Base-by-base conservation (phyloP, 352 stramenopile species). In the Stramenopiles sp. region DNA sequence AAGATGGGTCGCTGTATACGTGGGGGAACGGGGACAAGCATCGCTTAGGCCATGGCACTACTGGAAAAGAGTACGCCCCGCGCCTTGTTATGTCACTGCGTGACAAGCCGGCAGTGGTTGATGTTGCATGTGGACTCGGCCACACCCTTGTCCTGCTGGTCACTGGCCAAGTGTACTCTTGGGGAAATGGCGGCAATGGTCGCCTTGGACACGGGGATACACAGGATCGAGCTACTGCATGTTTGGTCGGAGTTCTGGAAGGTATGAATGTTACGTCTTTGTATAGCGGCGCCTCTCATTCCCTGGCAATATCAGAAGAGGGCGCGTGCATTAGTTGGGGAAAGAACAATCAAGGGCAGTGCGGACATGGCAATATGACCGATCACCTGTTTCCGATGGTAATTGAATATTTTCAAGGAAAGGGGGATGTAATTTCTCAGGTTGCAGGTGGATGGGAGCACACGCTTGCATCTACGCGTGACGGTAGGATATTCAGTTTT, bases 321-420 rank as follows among this genome's bases (percentile, higher is more conserved):
- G 86, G 86, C 12, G 80, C 75, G 32, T 79, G 76, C 0, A 90
- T 85, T 71, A 69, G 80, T 0, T 92, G 86, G 86, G 86, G 86
- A 3, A 90, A 91, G 73, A 92, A 92, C 63, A 91, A 91, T 35
- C 86, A 92, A 71, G 86, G 86, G 0, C 86, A 92, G 75, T 91
- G 85, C 32, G 86, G 86, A 0, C 85, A 88, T 76, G 86, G 84
- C 0, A 84, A 89, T 68, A 88, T 83, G 0, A 88, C 88, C 37
- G 86, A 92, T 69, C 83, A 89, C 36, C 81, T 83, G 73, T 83
- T 53, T 0, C 79, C 86, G 25, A 79, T 84, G 34, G 81, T 88
- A 71, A 80, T 91, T 49, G 74, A 76, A 34, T 83, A 78, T 63
- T 91, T 90, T 49, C 75, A 53, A 30, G 81, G 84, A 3, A 83